These are phyloP conservation scores for Thraustotheca clavata DNA, from an alignment of 352 stramenopile genomes.

Conservation along the genomic window DNA sequence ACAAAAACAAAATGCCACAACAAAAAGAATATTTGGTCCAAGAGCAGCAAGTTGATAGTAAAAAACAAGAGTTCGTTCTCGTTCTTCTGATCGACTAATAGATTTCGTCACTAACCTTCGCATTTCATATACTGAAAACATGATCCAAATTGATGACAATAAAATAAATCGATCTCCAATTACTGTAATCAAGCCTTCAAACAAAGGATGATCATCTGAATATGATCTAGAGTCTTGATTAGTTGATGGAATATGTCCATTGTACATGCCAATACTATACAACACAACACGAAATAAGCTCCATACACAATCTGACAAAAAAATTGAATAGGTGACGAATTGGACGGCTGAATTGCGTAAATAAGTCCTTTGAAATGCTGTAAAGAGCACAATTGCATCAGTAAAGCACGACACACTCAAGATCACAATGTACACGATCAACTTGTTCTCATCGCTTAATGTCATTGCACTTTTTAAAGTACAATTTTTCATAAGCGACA, in stretches of 20 bases:
- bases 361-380: conserved; percentile 57
- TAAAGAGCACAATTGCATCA: conserved; percentile 37
- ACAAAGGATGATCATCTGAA: not conserved
- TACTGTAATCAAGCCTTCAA: conserved; percentile 35
- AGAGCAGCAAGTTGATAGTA: conserved; percentile 43
- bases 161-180: conserved; percentile 50
- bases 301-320: conserved; percentile 54
- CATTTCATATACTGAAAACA: conserved; percentile 53
- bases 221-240: not conserved
- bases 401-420: conserved; percentile 34
- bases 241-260: conserved; percentile 26
- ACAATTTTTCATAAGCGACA: too few relatives aligned
- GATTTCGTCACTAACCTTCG: conserved; percentile 49
- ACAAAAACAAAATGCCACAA: conserved; percentile 32
- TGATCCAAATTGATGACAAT: conserved; percentile 55
- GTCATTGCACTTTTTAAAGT: too few relatives aligned
- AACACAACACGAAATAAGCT: conserved; percentile 40
- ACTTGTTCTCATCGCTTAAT: conserved; percentile 25
- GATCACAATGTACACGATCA: conserved; percentile 45
- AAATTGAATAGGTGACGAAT: conserved; percentile 57
- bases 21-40: conserved; percentile 32
- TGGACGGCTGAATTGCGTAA: conserved; percentile 49
- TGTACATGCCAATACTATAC: conserved; percentile 44
- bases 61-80: conserved; percentile 43
- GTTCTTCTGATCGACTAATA: conserved; percentile 46